Percentiles rank a stretch among this genome's conserved stretches.
phyloP scores from a whole-genome alignment of 106 monocot genomes.

The Dactylorhiza incarnata region DNA sequence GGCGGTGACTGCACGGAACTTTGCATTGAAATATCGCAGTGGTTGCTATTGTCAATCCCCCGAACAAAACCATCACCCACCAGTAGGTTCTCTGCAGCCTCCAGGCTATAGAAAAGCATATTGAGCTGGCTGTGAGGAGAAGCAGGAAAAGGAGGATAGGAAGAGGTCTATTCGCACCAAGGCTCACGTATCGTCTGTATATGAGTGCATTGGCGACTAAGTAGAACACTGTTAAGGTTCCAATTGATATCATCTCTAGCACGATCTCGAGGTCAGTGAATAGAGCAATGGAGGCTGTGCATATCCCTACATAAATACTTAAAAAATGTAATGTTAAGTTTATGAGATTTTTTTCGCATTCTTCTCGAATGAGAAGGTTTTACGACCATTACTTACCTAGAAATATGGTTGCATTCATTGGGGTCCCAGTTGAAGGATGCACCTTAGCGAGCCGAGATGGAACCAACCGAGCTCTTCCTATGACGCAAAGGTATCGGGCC shows the following conservation, averaged over 20 bases:
- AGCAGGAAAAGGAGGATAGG: conserved; percentile 46
- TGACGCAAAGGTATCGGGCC: conserved; percentile 62
- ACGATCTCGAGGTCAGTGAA: conserved; percentile 63
- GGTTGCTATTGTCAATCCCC: conserved; percentile 10
- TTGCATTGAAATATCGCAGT: conserved; percentile 32
- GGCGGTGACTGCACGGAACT: conserved; percentile 12
- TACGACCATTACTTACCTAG: conserved; percentile 29
- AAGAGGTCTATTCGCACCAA: conserved; percentile 15
- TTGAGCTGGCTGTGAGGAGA: conserved; percentile 37
- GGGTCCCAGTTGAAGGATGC: conserved; percentile 69
- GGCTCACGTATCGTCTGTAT: conserved; percentile 45
- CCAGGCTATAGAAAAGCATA: conserved; percentile 55
- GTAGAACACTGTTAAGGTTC: conserved; percentile 69
- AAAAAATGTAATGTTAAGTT: background rate
- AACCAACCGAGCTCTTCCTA: conserved; percentile 50
- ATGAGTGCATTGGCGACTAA: conserved; percentile 65
- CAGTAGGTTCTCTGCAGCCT: conserved; percentile 19
- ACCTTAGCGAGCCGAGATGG: conserved; percentile 63
- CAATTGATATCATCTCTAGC: conserved; percentile 63
- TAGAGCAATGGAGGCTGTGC: conserved; percentile 68
- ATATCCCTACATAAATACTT: conserved; percentile 33
- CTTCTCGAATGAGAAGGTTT: background rate
- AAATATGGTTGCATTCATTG: conserved; percentile 64
- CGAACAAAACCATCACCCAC: conserved; percentile 36
- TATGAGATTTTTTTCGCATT: background rate